A percentile compares a stretch with the other conserved stretches of the same genome.
phyloP scores from a whole-genome alignment of 768 basidiomycete genomes.

The Leccinum subgranulosum region DNA sequence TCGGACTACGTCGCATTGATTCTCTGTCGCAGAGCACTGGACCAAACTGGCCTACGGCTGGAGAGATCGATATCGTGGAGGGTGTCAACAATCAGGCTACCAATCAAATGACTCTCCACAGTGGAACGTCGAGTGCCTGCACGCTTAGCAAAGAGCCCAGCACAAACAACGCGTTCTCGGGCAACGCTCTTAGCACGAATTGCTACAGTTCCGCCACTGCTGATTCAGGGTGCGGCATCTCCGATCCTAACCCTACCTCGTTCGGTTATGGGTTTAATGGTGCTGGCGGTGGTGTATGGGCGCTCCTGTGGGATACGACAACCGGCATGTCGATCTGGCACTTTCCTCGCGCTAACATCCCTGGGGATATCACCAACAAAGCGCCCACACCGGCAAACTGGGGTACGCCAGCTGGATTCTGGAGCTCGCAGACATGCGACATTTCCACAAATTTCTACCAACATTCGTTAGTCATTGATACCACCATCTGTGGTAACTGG shows the following conservation, averaged over 20 bases:
- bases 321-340: conserved; percentile 55
- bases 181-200: conserved; percentile 21
- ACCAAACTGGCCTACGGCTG: conserved; percentile 48
- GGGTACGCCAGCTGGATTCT: conserved; percentile 52
- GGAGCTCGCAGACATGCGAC: conserved; percentile 47
- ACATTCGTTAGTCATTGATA: conserved; percentile 46
- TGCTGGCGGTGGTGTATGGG: conserved; percentile 50
- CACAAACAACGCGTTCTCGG: conserved; percentile 16
- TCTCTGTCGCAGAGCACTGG: conserved; percentile 37
- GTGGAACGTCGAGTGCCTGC: conserved; percentile 40
- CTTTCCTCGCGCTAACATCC: conserved; percentile 51
- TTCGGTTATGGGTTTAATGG: conserved; percentile 38
- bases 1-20: not conserved
- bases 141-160: conserved; percentile 14
- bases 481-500: conserved; percentile 34
- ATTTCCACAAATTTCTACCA: conserved; percentile 49
- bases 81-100: conserved; percentile 57
- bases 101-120: conserved; percentile 71
- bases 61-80: conserved; percentile 75
- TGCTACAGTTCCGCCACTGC: conserved; percentile 40
- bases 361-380: conserved; percentile 45
- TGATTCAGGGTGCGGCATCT: conserved; percentile 51
- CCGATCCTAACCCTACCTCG: conserved; percentile 39
- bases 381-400: conserved; percentile 48
- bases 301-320: conserved; percentile 47